Percentiles rank a stretch among this genome's conserved stretches.
phyloP scores from a whole-genome alignment of 768 basidiomycete genomes.

The Sistotremastrum niveocremeum region DNA sequence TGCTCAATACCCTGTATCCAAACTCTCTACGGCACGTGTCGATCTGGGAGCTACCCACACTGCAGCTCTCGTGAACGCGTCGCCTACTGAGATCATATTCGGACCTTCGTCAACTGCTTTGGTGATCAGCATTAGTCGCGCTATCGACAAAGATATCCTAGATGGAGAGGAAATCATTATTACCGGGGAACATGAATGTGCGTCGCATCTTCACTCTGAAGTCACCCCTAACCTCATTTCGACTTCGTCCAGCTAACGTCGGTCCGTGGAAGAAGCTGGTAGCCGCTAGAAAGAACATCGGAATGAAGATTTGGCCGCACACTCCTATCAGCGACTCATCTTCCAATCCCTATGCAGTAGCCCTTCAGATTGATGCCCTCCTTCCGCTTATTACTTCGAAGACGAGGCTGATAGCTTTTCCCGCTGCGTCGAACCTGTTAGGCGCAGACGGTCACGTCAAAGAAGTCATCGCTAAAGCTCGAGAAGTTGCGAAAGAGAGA shows the following conservation, averaged over 20 bases:
- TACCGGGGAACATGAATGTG: conserved; percentile 73
- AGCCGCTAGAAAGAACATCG: conserved; percentile 39
- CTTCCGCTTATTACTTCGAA: conserved; percentile 46
- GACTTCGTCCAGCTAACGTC: conserved; percentile 39
- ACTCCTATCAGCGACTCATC: conserved; percentile 23
- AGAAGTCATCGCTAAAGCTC: conserved; percentile 36
- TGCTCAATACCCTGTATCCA: conserved; percentile 52
- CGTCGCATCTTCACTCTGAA: conserved; percentile 2
- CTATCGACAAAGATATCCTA: conserved; percentile 39
- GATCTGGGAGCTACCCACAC: conserved; percentile 36
- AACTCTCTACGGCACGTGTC: conserved; percentile 36
- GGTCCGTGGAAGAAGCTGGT: conserved; percentile 62
- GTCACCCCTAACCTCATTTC: not conserved
- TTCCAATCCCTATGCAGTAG: conserved; percentile 55
- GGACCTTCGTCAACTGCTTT: conserved; percentile 56
- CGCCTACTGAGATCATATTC: conserved; percentile 49
- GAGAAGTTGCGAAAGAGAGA: conserved; percentile 34
- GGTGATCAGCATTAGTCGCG: conserved; percentile 53
- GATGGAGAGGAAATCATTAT: conserved; percentile 62
- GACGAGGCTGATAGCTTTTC: conserved; percentile 62
- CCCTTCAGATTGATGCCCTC: conserved; percentile 38
- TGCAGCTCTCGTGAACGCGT: conserved; percentile 51
- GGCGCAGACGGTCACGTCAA: conserved; percentile 53
- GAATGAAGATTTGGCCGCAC: conserved; percentile 47
- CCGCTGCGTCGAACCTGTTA: conserved; percentile 64